phyloP scores from a whole-genome alignment of 1,284 basidiomycete species.

The Prillingera fragicola region DNA sequence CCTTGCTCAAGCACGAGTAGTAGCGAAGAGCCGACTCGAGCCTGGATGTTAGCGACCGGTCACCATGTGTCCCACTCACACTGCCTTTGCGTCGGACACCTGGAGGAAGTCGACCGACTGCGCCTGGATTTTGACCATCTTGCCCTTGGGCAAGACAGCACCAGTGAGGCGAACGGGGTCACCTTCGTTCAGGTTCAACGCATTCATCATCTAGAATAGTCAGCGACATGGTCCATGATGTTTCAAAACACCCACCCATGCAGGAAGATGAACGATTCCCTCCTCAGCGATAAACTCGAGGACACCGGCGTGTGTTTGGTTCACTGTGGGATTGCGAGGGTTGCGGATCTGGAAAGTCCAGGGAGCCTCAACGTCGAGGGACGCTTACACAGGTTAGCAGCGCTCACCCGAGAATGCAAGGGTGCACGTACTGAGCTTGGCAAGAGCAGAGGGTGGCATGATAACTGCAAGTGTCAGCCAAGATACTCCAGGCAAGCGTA shows the following conservation, averaged over 20 bases:
- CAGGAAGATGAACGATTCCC: constrained; percentile 88
- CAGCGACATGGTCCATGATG: constrained; percentile 2
- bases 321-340: constrained; percentile 74
- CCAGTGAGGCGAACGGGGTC: constrained; percentile 92
- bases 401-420: too few species aligned
- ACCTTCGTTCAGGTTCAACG: constrained; percentile 78
- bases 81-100: constrained; percentile 83
- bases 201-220: constrained; percentile 80
- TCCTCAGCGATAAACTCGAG: constrained; percentile 98
- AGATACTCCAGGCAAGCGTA: neutral
- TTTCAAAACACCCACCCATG: constrained; percentile 60
- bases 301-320: constrained; percentile 87
- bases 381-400: constrained; percentile 49
- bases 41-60: constrained; percentile 49
- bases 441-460: constrained; percentile 92
- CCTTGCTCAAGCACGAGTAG: constrained; percentile 83
- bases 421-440: constrained; percentile 63
- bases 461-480: constrained; percentile 60
- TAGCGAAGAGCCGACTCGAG: constrained; percentile 92
- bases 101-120: constrained; percentile 94
- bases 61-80: constrained; percentile 57
- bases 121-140: constrained; percentile 93
- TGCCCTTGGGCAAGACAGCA: constrained; percentile 81
- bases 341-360: constrained; percentile 97
- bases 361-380: constrained; percentile 82